Evolutionary conservation across 495 filamentous ascomycete species (phyloP), one percentile per base, ranked within the genome.

Genomic region (Hypoxylon intermedium): DNA sequence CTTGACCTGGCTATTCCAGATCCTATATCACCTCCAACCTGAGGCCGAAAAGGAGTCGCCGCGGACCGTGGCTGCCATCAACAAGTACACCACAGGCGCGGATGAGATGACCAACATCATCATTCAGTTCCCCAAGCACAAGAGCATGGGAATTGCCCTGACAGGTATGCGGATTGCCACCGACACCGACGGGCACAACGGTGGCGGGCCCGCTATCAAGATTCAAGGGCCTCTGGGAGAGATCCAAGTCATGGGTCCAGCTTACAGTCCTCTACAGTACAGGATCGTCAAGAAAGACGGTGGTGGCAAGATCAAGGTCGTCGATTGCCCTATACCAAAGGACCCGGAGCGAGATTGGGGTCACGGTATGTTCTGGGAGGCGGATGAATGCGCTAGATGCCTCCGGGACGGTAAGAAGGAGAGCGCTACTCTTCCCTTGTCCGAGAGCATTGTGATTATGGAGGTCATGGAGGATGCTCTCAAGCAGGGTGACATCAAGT

Each of bases 351-450:
- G 71, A 28, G 60, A 74, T 45, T 80, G 81, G 66, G 91, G 89
- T 13, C 85, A 89, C 61, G 93, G 92, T 18, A 96, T 95, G 91
- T 93, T 89, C 76, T 97, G 88, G 89, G 92, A 97, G 72, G 93
- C 93, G 13, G 93, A 97, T 79, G 92, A 93, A 78, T 89, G 84
- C 57, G 92, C 88, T 40, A 79, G 89, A 18, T 95, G 90, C 69
- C 67, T 97, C 57, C 82, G 89, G 42, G 91, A 97, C 78, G 91
- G 91, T 37, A 89, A 86, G 77, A 67, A 83, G 63, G 86, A 97
- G 79, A 92, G 92, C 73, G 84, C 87, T 52, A 76, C 73, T 7
- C 70, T 94, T 77, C 78, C 85, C 7, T 87, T 83, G 84, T 85
- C 87, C 63, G 93, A 98, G 80, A 96, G 91, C 70, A 81, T 97